Base-by-base conservation (phyloP, 73 alveolate genomes). In the Blepharisma stoltei region DNA sequence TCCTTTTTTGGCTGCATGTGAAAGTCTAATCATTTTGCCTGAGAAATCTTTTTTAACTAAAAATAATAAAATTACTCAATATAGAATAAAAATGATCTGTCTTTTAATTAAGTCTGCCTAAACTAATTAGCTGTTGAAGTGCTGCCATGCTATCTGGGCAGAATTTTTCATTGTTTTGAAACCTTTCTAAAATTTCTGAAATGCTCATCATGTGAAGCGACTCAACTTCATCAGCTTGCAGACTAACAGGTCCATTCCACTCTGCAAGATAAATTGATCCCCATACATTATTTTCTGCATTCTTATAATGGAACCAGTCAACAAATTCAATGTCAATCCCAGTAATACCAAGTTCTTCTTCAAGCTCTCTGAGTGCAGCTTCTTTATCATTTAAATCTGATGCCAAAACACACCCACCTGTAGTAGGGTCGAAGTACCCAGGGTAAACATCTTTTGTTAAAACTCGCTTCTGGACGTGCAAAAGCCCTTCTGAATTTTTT, bases 371-470 rank as follows among this genome's bases (percentile, higher is more conserved):
- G 0, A 8, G 1, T 6, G 91, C 91, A 68, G 54, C 55, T 50
- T 18, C 48, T 20, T 20, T n/a, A 60, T 20, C 46, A 60, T 38
- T 60, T 78, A 9, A 11, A 25, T 89, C 96, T n/a, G 70, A 86
- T 21, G 68, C 89, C 0, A 81, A 84, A 23, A 89, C 88, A 11
- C 86, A 83, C 25, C 97, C 95, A 45, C 95, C 97, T 21, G 83
- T 67, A 6, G 83, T 81, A 20, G 81, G 71, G 48, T 90, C 97
- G 50, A 54, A 88, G 67, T 71, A 88, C 1, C 95, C 94, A 6
- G 97, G 97, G 75, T 91, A 90, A 71, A 87, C 84, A 77, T 90
- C 97, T 55, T 90, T 90, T 43, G 8, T 87, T 50, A 73, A 43
- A 8, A 92, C 38, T 45, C 96, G 45, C 65, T 89, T 90, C 77